Conservation (phyloP, 2,329 filamentous ascomycete genomes). For the Botrytis elliptica region DNA sequence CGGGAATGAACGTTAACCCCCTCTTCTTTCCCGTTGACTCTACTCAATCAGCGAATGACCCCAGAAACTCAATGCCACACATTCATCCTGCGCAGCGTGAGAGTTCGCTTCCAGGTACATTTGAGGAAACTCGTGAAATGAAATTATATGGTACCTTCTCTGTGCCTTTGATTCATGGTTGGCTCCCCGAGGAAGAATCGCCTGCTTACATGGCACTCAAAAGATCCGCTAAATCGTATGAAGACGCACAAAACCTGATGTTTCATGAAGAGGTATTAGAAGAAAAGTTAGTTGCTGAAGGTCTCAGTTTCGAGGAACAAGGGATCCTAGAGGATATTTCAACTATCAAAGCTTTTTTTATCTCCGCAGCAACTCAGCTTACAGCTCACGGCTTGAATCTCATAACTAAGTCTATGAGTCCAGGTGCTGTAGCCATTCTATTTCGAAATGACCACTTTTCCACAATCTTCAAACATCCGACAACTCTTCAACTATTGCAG, state of each 20-base stretch:
- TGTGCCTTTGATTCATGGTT: conserved; percentile 88
- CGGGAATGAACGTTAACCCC: conserved; percentile 97
- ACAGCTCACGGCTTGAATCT: conserved; percentile 77
- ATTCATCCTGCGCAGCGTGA: conserved; percentile 51
- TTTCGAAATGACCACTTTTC: conserved; percentile 98
- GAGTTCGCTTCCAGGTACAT: conserved; percentile 63
- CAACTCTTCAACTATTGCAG: conserved; percentile 71
- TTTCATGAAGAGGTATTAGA: conserved; percentile 89
- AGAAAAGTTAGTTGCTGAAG: conserved; percentile 63
- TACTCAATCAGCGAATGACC: conserved; percentile 32
- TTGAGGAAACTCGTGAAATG: conserved; percentile 86
- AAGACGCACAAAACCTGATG: conserved; percentile 85
- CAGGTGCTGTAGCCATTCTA: conserved; percentile 82
- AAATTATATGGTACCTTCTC: conserved; percentile 86
- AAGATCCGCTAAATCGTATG: conserved; percentile 78
- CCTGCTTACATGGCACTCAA: conserved; percentile 67
- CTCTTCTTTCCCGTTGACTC: conserved; percentile 67
- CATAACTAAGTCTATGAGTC: conserved; percentile 66
- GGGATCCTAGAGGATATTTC: conserved; percentile 78
- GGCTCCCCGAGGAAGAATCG: conserved; percentile 72
- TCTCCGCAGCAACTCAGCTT: conserved; percentile 78
- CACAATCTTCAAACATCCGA: conserved; percentile 85
- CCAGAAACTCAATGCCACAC: conserved; percentile 52
- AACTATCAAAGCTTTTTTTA: conserved; percentile 80
- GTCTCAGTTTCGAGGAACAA: conserved; percentile 72